A percentile compares a stretch with the other conserved stretches of the same genome.
Conservation (phyloP, 495 filamentous ascomycete species). For the Chaetomium fimeti region DNA sequence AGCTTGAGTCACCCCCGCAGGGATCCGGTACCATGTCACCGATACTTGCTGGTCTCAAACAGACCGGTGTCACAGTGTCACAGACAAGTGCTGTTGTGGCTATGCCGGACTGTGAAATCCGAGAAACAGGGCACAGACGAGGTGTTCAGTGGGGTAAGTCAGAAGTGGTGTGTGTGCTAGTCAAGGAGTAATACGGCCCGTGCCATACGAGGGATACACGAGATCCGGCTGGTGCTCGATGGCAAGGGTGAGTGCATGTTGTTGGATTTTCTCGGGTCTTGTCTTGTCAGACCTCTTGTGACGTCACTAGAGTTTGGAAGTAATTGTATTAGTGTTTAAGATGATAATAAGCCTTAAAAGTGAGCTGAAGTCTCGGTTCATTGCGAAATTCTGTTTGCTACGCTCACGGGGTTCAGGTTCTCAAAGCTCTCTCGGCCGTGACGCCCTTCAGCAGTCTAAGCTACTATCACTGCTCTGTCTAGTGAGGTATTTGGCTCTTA, state of each 20-base stretch:
- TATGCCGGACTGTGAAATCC: not conserved
- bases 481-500: too few species aligned
- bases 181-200: not conserved
- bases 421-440: too few species aligned
- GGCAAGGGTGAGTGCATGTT: not conserved
- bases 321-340: too few species aligned
- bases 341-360: too few species aligned
- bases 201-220: conserved; percentile 5
- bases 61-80: not conserved
- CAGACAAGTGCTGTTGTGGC: not conserved
- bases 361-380: too few species aligned
- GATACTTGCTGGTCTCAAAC: not conserved
- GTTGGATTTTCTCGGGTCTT: not conserved
- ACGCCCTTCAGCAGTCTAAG: too few species aligned
- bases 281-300: too few species aligned
- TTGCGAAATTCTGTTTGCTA: too few species aligned
- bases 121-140: not conserved
- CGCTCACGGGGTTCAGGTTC: too few species aligned
- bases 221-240: conserved; percentile 7
- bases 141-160: not conserved
- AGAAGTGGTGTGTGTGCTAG: not conserved
- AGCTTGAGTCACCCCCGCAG: not conserved
- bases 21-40: not conserved
- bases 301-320: too few species aligned
- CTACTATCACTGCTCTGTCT: too few species aligned